phyloP scores from a whole-genome alignment of 495 filamentous ascomycete species.

The Penicillium robsamsonii region DNA sequence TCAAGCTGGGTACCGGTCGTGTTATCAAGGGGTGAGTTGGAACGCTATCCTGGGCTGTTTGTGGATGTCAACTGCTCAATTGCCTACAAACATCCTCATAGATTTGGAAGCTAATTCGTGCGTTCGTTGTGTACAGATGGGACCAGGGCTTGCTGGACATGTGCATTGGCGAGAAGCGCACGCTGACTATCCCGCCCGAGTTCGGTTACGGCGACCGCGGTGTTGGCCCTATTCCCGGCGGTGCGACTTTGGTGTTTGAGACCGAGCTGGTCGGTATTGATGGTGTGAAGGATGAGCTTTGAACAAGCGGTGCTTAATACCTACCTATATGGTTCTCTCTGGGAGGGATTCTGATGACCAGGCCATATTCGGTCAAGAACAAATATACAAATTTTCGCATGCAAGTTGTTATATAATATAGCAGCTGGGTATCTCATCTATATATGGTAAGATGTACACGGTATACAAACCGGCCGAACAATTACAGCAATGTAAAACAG shows the following conservation, averaged over 20 bases:
- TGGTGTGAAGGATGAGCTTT: constrained; percentile 70
- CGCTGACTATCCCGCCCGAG: constrained; percentile 84
- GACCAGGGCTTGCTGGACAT: constrained; percentile 89
- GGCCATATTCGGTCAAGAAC: not conserved
- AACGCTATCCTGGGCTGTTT: not conserved
- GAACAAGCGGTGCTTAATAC: constrained; percentile 7
- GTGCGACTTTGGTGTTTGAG: constrained; percentile 83
- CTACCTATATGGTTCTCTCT: not conserved
- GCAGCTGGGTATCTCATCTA: constrained; percentile 20
- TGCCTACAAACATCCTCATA: not conserved
- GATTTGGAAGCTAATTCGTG: constrained; percentile 8
- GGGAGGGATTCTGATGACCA: not conserved
- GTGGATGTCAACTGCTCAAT: not conserved
- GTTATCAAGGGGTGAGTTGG: constrained; percentile 77
- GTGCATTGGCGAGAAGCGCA: constrained; percentile 96
- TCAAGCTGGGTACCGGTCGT: constrained; percentile 72
- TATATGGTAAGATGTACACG: constrained; percentile 17
- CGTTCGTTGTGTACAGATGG: constrained; percentile 53
- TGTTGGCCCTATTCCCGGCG: constrained; percentile 76
- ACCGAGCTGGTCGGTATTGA: constrained; percentile 87
- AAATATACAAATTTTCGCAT: not conserved
- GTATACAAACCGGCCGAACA: constrained; percentile 1
- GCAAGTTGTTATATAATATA: not conserved
- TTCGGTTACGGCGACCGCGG: constrained; percentile 75
- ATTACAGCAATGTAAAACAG: not conserved